These are phyloP conservation scores for Lepidopterella palustris DNA, from an alignment of 495 filamentous ascomycete species.

Conservation along the genomic window DNA sequence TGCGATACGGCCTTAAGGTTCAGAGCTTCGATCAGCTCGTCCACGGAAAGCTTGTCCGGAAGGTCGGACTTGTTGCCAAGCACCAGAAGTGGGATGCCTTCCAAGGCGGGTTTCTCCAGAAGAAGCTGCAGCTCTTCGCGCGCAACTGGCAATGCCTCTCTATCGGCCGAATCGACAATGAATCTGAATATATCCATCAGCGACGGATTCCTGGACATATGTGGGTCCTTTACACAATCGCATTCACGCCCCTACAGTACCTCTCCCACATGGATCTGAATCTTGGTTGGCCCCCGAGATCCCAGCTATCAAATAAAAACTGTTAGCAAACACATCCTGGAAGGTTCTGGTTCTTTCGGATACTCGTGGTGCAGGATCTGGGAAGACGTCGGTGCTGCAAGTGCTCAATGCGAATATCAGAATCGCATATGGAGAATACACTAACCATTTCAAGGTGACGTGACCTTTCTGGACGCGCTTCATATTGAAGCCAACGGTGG, in stretches of 20 bases:
- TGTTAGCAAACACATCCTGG: conserved; percentile 22
- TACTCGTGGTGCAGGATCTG: conserved; percentile 15
- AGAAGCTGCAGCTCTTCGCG: conserved; percentile 86
- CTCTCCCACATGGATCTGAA: conserved; percentile 99
- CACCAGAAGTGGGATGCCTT: conserved; percentile 89
- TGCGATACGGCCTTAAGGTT: conserved; percentile 82
- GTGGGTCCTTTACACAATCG: conserved; percentile 67
- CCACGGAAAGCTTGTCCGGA: conserved; percentile 76
- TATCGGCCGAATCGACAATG: conserved; percentile 89
- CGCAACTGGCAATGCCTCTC: conserved; percentile 71
- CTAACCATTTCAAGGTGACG: conserved; percentile 92
- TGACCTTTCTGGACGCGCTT: conserved; percentile 97
- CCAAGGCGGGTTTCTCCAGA: conserved; percentile 76
- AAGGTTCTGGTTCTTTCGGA: conserved; percentile 10
- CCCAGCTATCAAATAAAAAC: conserved; percentile 58
- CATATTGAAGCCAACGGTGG: conserved; percentile 98
- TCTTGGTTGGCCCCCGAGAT: conserved; percentile 91
- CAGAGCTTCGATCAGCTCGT: conserved; percentile 90
- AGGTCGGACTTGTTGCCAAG: conserved; percentile 97
- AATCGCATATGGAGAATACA: conserved; percentile 10
- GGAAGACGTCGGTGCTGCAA: conserved; percentile 13
- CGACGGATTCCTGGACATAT: neutral
- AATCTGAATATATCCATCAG: conserved; percentile 50
- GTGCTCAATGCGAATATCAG: conserved; percentile 17
- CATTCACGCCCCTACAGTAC: conserved; percentile 95